A percentile compares a stretch with the other conserved stretches of the same genome.
Evolutionary conservation across 495 filamentous ascomycete species (phyloP).

Genomic region (Patellaria atrata): DNA sequence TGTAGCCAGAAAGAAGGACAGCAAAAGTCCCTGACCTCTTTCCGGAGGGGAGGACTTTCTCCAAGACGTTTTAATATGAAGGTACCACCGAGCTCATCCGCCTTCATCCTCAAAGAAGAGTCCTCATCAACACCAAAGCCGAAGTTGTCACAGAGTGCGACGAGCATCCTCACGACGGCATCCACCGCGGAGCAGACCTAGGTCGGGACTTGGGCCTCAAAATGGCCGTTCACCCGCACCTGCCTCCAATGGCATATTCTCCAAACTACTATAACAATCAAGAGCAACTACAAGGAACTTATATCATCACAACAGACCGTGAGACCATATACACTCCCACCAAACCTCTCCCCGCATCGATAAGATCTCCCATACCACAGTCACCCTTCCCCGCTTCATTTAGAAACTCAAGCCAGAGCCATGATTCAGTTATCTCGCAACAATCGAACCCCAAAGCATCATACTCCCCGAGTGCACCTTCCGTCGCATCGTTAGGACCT

Average conservation of each 20-base stretch:
- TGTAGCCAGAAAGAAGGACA: too few species aligned
- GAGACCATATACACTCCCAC: background rate
- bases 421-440: slow-evolving; percentile 16
- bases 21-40: too few species aligned
- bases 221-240: slow-evolving; percentile 12
- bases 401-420: slow-evolving; percentile 1
- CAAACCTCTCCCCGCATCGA: slow-evolving; percentile 1
- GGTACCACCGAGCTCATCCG: too few species aligned
- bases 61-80: too few species aligned
- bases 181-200: too few species aligned
- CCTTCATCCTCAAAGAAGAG: too few species aligned
- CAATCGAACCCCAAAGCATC: slow-evolving; percentile 12
- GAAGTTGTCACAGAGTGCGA: too few species aligned
- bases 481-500: slow-evolving; percentile 17
- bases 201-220: too few species aligned
- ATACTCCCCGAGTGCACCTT: slow-evolving; percentile 15
- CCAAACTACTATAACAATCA: slow-evolving; percentile 6
- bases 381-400: slow-evolving; percentile 1
- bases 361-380: slow-evolving; percentile 7
- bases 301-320: background rate
- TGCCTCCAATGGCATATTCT: slow-evolving; percentile 12
- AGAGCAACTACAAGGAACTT: slow-evolving; percentile 3
- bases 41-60: too few species aligned
- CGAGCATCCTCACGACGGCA: too few species aligned
- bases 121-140: too few species aligned